These are phyloP conservation scores for Lycium ferocissimum DNA, from an alignment of 257 asterid species.

Conservation along the genomic window DNA sequence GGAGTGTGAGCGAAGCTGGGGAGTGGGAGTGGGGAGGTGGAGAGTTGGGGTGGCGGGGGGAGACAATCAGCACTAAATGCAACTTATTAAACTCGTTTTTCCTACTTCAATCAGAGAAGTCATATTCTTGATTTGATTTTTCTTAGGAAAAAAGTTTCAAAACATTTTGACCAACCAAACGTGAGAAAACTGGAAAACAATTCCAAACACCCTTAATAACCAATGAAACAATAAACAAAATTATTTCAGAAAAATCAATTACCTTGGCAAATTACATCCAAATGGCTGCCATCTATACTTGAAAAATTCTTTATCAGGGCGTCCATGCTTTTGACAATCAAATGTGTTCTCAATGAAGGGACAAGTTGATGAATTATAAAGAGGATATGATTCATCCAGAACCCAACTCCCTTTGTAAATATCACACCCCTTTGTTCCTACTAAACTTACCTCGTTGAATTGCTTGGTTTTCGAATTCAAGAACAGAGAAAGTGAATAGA, in stretches of 20 bases:
- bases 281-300: slow-evolving; percentile 63
- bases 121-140: no score
- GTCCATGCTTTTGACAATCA: slow-evolving; percentile 53
- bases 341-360: slow-evolving; percentile 50
- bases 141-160: neutral
- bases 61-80: no score
- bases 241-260: neutral
- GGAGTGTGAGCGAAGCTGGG: no score
- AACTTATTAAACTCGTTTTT: no score
- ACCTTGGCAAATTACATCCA: slow-evolving; percentile 51
- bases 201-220: neutral
- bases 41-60: no score
- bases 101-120: no score
- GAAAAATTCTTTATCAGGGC: slow-evolving; percentile 52
- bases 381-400: slow-evolving; percentile 53
- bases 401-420: slow-evolving; percentile 62
- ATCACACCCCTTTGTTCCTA: slow-evolving; percentile 40
- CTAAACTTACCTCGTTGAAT: slow-evolving; percentile 16
- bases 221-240: neutral
- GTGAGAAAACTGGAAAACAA: no score
- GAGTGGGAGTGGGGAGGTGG: no score
- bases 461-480: slow-evolving; percentile 9
- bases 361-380: slow-evolving; percentile 46
- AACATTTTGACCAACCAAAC: neutral
- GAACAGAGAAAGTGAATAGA: slow-evolving; percentile 13